These are phyloP conservation scores for Coniella vitis DNA, from an alignment of 2,329 filamentous ascomycete species.

Conservation along the genomic window DNA sequence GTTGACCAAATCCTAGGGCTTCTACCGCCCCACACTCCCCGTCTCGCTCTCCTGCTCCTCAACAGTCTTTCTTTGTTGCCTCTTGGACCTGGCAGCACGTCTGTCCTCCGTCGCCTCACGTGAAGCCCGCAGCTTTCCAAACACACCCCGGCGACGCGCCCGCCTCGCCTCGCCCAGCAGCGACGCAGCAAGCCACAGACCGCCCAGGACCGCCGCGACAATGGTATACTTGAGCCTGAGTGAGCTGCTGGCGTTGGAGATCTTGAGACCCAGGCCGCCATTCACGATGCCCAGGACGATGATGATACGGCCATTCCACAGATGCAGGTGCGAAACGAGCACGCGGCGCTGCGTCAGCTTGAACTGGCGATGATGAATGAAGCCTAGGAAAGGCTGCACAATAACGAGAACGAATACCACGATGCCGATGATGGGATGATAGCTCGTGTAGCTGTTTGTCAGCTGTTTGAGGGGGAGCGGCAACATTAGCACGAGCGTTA, in stretches of 20 bases:
- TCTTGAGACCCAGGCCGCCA: slow-evolving; percentile 35
- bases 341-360: slow-evolving; percentile 31
- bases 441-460: slow-evolving; percentile 23
- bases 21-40: no score
- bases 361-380: slow-evolving; percentile 35
- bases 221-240: slow-evolving; percentile 31
- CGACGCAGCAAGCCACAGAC: slow-evolving; percentile 30
- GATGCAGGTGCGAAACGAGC: slow-evolving; percentile 35
- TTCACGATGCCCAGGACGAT: slow-evolving; percentile 38
- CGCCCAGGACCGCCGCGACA: slow-evolving; percentile 31
- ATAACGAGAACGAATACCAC: slow-evolving; percentile 32
- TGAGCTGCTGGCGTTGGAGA: slow-evolving; percentile 25
- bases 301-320: slow-evolving; percentile 34
- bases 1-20: no score
- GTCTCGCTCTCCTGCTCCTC: no score
- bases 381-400: slow-evolving; percentile 36
- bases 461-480: no score
- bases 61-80: no score
- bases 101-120: no score
- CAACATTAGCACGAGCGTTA: no score
- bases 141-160: neutral
- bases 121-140: neutral
- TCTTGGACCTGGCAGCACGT: no score
- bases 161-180: slow-evolving; percentile 26
- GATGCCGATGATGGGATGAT: slow-evolving; percentile 41